Evolutionary conservation across 2,329 filamentous ascomycete genomes (phyloP), one percentile per base, ranked within the genome.

Genomic region (Aspergillus tanneri): DNA sequence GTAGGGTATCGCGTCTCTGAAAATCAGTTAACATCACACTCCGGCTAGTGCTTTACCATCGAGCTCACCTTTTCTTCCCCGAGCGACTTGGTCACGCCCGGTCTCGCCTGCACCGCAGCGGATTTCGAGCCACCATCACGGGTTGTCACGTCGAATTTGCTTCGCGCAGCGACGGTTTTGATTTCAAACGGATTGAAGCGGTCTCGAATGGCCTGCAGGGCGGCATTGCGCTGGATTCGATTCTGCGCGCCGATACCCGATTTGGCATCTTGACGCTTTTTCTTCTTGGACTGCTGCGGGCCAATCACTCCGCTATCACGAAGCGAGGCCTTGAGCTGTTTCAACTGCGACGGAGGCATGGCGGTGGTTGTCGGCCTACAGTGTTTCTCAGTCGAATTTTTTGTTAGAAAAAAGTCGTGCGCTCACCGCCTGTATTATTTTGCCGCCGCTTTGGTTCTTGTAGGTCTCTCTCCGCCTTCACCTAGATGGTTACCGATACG

Each of bases 181-280:
- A 96, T 82, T 66, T 99, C 93, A 71, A 99, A 99, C 0, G 93
- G 93, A 68, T 99, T 99, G 81, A 97, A 97, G 59, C 91, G 87
- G 64, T 97, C 91, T 65, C 93, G 87, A 67, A 99, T 96, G 48
- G 82, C 83, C 60, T 88, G 84, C 54, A 99, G 78, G 12, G 90
- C 88, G 47, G 84, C 85, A 63, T 86, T 82, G 64, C 87, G 83
- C 67, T 90, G 83, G 21, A 89, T 79, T 51, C 88, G 85, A 70
- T 90, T 88, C 62, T 92, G 85, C 59, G 80, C 82, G 54, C 78
- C 80, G 47, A 81, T 83, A 43, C 79, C 81, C 70, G 83, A 83
- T 68, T 85, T 84, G 45, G 79, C 82, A 63, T 81, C 79, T 65
- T 87, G 84, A 63, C 88, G 88, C 69, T 88, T 90, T 68, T 95